These are phyloP conservation scores for Arthrobotrys iridis DNA, from an alignment of 2,329 filamentous ascomycete species.

Conservation along the genomic window DNA sequence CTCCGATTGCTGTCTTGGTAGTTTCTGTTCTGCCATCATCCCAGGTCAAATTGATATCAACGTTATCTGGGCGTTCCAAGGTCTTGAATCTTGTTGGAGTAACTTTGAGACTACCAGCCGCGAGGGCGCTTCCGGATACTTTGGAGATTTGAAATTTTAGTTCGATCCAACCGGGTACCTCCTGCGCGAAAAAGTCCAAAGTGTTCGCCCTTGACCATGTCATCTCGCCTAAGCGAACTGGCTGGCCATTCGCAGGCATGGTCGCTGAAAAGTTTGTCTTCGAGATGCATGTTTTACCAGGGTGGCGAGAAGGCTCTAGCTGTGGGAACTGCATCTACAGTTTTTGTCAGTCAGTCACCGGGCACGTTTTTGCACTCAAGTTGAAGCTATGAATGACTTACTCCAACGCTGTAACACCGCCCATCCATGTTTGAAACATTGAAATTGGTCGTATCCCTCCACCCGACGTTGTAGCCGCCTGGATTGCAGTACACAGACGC, in stretches of 20 bases:
- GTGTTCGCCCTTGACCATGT: background rate
- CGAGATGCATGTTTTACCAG: slow-evolving; percentile 2
- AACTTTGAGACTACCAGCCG: background rate
- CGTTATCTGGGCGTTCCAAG: background rate
- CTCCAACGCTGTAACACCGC: background rate
- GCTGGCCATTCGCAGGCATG: background rate
- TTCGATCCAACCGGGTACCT: background rate
- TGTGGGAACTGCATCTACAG: background rate
- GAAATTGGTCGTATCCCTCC: background rate
- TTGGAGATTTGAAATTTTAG: background rate
- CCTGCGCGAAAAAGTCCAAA: background rate
- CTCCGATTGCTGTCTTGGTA: background rate
- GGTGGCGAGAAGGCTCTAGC: background rate
- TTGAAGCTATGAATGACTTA: background rate
- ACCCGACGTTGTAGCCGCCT: slow-evolving; percentile 3
- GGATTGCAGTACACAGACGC: background rate
- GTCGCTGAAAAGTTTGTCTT: background rate
- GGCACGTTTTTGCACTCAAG: background rate
- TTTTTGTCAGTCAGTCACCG: background rate
- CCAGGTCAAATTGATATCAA: slow-evolving; percentile 10
- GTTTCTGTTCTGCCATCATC: background rate
- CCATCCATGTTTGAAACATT: slow-evolving; percentile 18
- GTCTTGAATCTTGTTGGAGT: background rate
- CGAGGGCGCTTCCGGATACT: background rate
- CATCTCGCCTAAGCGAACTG: slow-evolving; percentile 1